Conservation (phyloP, 2,329 filamentous ascomycete species). For the Colletotrichum lini region DNA sequence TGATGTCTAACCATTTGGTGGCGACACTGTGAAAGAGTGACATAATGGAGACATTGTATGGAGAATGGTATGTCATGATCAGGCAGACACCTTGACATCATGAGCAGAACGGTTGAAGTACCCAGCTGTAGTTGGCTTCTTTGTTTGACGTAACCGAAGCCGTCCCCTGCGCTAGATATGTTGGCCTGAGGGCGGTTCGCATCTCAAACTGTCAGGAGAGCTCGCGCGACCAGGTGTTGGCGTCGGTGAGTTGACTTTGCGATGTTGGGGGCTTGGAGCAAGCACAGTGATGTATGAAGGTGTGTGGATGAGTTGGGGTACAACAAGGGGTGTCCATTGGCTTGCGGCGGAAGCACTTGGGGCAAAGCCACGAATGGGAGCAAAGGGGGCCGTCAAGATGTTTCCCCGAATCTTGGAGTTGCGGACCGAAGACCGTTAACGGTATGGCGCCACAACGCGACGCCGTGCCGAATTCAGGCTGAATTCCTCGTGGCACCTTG, state of each 20-base stretch:
- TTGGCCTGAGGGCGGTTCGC: not conserved
- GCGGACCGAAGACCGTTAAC: conserved; percentile 42
- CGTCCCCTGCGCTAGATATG: not conserved
- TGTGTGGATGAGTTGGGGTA: conserved; percentile 42
- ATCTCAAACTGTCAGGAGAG: not conserved
- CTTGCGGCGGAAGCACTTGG: conserved; percentile 25
- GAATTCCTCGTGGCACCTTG: conserved; percentile 38
- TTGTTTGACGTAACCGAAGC: not conserved
- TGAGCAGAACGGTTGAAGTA: not conserved
- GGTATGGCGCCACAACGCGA: conserved; percentile 41
- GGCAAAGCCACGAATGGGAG: conserved; percentile 37
- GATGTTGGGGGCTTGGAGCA: conserved; percentile 16
- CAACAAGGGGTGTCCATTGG: conserved; percentile 37
- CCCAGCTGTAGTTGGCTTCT: not conserved
- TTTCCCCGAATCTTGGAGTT: conserved; percentile 40
- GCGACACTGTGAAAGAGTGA: not conserved
- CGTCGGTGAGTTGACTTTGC: conserved; percentile 1
- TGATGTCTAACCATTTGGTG: not conserved
- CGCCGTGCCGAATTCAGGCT: conserved; percentile 38
- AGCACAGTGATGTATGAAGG: conserved; percentile 5
- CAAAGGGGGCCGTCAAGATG: conserved; percentile 13
- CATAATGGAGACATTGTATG: not conserved
- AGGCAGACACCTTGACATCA: too few relatives aligned
- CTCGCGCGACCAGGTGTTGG: not conserved
- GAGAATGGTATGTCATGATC: not conserved